Evolutionary conservation across 1,284 basidiomycete genomes (phyloP), one percentile per base, ranked within the genome.

Genomic region (Ceratobasidium sp.): DNA sequence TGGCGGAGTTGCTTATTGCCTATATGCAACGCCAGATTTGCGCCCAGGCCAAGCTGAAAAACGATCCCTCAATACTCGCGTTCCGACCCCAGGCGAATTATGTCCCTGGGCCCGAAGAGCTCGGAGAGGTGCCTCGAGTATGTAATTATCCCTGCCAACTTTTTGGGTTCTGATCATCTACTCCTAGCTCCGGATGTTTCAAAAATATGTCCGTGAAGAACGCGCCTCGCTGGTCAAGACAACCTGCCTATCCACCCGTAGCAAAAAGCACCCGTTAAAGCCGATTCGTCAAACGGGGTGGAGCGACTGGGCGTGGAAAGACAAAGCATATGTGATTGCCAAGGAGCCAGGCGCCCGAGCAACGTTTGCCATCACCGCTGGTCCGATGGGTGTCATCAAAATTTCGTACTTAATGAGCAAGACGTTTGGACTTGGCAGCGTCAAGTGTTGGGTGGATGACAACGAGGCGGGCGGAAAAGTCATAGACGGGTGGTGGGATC

Each of bases 401-500:
- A 80, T 83, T 37, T 82, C 83, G 74, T 83, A 83, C 76, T 81
- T 82, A 77, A 77, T 81, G 68, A 81, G 80, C 74, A 79, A 81
- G 76, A 79, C 80, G 63, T 83, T 83, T 74, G 79, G 82, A 62
- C 78, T 83, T 7, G 83, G 83, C 2, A 80, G 81, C 73, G 81
- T 81, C 11, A 78, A 78, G 49, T 84, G 83, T 77, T 84, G 83
- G 83, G 81, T 84, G 31, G 83, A 83, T 76, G 81, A 83, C 73
- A 82, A 83, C 66, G 81, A 81, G 49, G 63, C 72, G n/a, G 81
- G 80, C 4, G 82, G 80, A 1, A 79, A 79, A 19, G 76, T 68
- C 16, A 74, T 84, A 3, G 68, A 79, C 5, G 82, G 82, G 8
- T 82, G 81, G 77, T 84, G 83, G 83, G 74, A 78, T 29, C 78